These are phyloP conservation scores for Liriodendron chinense DNA, from an alignment of 164 flowering plant species.

Conservation along the genomic window DNA sequence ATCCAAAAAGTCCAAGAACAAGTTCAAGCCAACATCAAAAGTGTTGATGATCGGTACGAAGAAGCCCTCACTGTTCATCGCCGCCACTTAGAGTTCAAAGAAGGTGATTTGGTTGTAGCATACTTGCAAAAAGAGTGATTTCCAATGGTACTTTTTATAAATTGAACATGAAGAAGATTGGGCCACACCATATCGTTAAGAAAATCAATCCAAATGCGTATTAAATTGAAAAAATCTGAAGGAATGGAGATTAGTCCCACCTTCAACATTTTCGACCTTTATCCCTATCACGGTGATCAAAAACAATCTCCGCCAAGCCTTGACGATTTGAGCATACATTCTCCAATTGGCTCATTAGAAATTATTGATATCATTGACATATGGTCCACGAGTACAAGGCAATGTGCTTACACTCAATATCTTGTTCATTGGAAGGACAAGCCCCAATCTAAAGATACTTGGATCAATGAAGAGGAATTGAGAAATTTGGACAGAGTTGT, in stretches of 20 bases:
- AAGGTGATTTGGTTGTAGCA: conserved; percentile 7
- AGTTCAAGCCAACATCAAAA: no score
- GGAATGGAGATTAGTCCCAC: conserved; percentile 4
- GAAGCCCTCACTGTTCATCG: neutral
- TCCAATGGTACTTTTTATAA: neutral
- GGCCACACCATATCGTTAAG: neutral
- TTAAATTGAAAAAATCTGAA: neutral
- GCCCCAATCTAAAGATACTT: neutral
- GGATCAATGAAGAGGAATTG: neutral
- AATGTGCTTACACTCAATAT: neutral
- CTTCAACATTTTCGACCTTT: neutral
- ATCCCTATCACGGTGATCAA: neutral
- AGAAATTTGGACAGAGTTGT: neutral
- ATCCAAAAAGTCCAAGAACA: no score
- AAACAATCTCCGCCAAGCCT: neutral
- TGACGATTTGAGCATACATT: neutral
- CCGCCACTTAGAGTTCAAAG: neutral
- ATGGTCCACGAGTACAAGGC: neutral
- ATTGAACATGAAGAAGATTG: neutral
- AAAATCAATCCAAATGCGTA: conserved; percentile 3
- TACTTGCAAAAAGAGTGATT: neutral
- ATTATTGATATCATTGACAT: neutral
- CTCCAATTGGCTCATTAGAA: neutral
- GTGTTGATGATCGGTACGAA: no score
- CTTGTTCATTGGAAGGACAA: conserved; percentile 1